Percentiles rank a stretch among this genome's conserved stretches.
Conservation (phyloP, 208 protist genomes). For the Porcisia deanei region DNA sequence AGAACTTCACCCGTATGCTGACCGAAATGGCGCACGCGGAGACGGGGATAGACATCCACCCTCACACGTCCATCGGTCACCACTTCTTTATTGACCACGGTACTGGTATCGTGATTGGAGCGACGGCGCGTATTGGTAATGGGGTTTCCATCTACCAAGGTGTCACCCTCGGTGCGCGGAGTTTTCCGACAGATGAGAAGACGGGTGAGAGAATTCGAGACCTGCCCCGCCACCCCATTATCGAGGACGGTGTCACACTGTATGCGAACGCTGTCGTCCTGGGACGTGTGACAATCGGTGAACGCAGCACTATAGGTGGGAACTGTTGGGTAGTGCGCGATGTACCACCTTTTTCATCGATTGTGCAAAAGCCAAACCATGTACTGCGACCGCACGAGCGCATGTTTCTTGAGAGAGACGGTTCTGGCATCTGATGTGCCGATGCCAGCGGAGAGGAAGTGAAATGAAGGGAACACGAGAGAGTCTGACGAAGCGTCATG, state of each 20-base stretch:
- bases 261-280: conserved; percentile 86
- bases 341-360: conserved; percentile 51
- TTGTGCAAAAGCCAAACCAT: conserved; percentile 50
- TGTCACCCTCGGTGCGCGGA: conserved; percentile 84
- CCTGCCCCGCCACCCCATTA: conserved; percentile 83
- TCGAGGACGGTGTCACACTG: conserved; percentile 81
- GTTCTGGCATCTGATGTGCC: conserved; percentile 50
- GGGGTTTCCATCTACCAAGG: conserved; percentile 83
- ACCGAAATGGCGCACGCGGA: conserved; percentile 67
- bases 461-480: not conserved
- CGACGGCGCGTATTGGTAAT: conserved; percentile 82
- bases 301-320: conserved; percentile 71
- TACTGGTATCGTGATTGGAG: conserved; percentile 88
- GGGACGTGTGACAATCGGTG: conserved; percentile 78
- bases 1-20: conserved; percentile 73
- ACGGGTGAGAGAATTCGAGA: conserved; percentile 57
- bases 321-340: conserved; percentile 65
- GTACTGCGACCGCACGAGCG: conserved; percentile 36
- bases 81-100: conserved; percentile 93
- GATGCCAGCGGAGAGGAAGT: not conserved
- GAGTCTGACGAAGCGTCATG: too few relatives aligned
- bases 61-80: conserved; percentile 71
- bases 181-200: conserved; percentile 58
- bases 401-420: conserved; percentile 59
- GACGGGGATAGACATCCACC: conserved; percentile 91